Evolutionary conservation across 208 protist genomes (phyloP), one percentile per base, ranked within the genome.

Genomic region (Trypanosoma brucei): DNA sequence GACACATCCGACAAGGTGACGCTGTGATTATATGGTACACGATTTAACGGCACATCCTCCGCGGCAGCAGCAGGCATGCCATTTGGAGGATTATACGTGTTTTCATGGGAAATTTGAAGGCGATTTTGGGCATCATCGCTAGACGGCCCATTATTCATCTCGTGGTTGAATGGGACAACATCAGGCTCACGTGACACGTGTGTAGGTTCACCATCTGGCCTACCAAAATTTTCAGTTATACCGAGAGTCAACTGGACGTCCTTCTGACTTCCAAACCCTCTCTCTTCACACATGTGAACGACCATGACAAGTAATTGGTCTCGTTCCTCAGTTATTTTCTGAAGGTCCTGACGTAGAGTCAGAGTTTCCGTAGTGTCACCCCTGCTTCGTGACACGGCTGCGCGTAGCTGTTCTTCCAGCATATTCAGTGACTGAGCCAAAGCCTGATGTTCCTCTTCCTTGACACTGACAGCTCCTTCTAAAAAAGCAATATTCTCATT

Each of bases 401-500:
- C 30, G 35, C 65, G 49, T 11, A 92, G 71, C 68, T 92, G 85
- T 42, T 67, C 62, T 52, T 86, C 82, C 65, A 92, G 75, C 73
- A 82, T 79, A 58, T 84, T 88, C 22, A 92, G 61, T 14, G 81
- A 81, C 37, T 83, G 60, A 38, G 76, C 78, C 7, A 92, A 63
- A 42, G 81, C 62, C 62, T 75, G 66, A 30, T 81, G 85, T 56
- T 92, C 81, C 56, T 92, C 85, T 39, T 92, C 79, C 58, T 87
- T 84, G 3, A 69, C 65, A 33, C 11, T 39, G 11, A 92, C 75
- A 11, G 85, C 80, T 42, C 85, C 81, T 65, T 92, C 81, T 14
- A 92, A 65, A 34, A 92, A 51, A 35, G 39, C 57, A 53, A 85
- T 66, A 59, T 77, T 78, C 54, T 84, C 81, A 3, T 55, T 65